Conservation (phyloP, 768 basidiomycete species). For the Phylloporus sp. region DNA sequence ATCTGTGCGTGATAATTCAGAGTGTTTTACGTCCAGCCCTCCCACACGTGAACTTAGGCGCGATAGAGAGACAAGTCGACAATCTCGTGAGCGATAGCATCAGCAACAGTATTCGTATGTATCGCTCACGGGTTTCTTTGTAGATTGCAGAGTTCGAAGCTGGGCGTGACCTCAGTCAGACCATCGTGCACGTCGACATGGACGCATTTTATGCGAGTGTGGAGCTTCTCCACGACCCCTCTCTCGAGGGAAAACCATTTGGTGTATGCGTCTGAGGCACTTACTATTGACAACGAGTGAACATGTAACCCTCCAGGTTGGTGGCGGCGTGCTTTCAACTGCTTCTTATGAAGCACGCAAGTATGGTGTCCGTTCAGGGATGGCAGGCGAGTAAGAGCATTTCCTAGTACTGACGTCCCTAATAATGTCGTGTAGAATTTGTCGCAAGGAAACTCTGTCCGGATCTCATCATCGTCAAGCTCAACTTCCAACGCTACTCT, state of each 20-base stretch:
- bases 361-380: conserved; percentile 88
- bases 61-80: conserved; percentile 64
- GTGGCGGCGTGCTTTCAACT: conserved; percentile 78
- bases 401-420: not conserved
- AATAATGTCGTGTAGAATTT: conserved; percentile 51
- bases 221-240: conserved; percentile 62
- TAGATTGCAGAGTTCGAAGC: conserved; percentile 67
- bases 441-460: conserved; percentile 94
- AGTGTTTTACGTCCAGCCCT: not conserved
- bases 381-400: conserved; percentile 63
- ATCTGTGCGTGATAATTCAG: conserved; percentile 40
- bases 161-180: conserved; percentile 72
- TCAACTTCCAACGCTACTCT: conserved; percentile 55
- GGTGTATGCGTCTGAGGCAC: conserved; percentile 42
- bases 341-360: conserved; percentile 92
- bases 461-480: conserved; percentile 65
- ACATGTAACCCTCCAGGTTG: conserved; percentile 45
- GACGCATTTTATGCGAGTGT: conserved; percentile 90
- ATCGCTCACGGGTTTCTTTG: not conserved
- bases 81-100: conserved; percentile 50
- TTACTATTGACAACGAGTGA: conserved; percentile 1
- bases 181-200: conserved; percentile 93
- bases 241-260: conserved; percentile 67
- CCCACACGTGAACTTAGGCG: conserved; percentile 33
- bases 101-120: not conserved